Evolutionary conservation across 805 yeast species (phyloP), one percentile per base, ranked within the genome.

Genomic region (Ogataea henricii): DNA sequence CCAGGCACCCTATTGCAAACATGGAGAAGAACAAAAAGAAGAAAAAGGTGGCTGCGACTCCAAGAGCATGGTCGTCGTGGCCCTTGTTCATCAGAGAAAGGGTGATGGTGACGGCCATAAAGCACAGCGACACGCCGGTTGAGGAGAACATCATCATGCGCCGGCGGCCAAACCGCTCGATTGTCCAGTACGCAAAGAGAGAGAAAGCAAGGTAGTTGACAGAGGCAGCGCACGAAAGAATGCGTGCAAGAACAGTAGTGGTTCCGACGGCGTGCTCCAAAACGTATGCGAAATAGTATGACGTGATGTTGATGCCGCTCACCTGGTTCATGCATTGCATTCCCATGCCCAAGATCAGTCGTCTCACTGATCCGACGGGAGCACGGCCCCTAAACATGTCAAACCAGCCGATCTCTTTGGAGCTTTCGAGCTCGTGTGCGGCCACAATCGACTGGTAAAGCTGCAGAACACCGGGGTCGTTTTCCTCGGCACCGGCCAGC

Each of bases 131-230:
- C 46, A 67, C 59, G 48, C 73, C 62, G 74, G 75, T 53, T n/a
- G 52, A 29, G 58, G 57, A 73, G 56, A 64, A 72, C 65, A 48
- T 73, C 62, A 50, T 48, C 52, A 48, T 48, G 20, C 67, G 62
- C 66, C 79, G 69, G 64, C 79, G 67, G 49, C 79, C 79, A 51
- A 68, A 59, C 43, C 62, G 59, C 47, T 69, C 73, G 56, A 68
- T 52, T 9, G 63, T 57, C 39, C 49, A 46, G 13, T 55, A 65
- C 40, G 61, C 59, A 29, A 69, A 54, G 40, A 57, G 40, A 3
- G 63, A 55, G 14, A 58, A 54, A 2, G 51, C 43, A 30, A 51
- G 43, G 32, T 59, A 57, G 35, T 54, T 51, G 22, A 55, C 53
- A 14, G 57, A 56, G 17, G 62, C 61, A 4, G 63, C 61, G 41